These are phyloP conservation scores for Mortierella sp. DNA, from an alignment of 371 early-diverging fungal genomes.

Conservation along the genomic window DNA sequence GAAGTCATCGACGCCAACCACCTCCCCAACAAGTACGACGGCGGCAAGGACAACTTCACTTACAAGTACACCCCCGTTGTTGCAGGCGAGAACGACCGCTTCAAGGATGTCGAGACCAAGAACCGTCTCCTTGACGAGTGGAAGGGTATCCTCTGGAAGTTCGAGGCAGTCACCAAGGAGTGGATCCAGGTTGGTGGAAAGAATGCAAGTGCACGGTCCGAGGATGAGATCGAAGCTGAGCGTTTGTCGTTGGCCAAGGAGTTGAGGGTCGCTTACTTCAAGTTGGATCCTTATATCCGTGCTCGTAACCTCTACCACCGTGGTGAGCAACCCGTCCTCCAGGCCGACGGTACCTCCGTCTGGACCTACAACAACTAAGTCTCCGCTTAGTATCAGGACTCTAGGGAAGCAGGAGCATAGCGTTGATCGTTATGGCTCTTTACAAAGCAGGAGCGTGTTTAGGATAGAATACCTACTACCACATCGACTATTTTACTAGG, in stretches of 20 bases:
- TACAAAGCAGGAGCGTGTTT: background rate
- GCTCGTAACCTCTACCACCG: conserved; percentile 60
- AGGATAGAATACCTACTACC: background rate
- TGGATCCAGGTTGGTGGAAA: conserved; percentile 46
- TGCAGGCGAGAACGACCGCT: conserved; percentile 51
- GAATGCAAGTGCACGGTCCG: conserved; percentile 17
- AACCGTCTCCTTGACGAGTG: conserved; percentile 31
- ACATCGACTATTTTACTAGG: background rate
- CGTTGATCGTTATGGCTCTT: background rate
- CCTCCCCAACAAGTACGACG: conserved; percentile 53
- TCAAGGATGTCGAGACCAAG: conserved; percentile 52
- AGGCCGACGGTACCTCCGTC: conserved; percentile 28
- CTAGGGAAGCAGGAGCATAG: background rate
- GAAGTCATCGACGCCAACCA: conserved; percentile 70
- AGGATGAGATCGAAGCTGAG: conserved; percentile 47
- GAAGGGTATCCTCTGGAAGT: conserved; percentile 38
- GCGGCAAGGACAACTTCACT: conserved; percentile 54
- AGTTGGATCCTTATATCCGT: conserved; percentile 59
- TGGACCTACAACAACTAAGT: conserved; percentile 42
- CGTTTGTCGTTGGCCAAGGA: conserved; percentile 34
- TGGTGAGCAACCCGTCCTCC: conserved; percentile 30
- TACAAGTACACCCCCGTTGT: conserved; percentile 54
- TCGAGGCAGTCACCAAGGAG: conserved; percentile 47
- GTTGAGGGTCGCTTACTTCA: conserved; percentile 54
- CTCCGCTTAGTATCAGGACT: background rate